phyloP scores from a whole-genome alignment of 345 rosid species.

The Luvunga scandens region DNA sequence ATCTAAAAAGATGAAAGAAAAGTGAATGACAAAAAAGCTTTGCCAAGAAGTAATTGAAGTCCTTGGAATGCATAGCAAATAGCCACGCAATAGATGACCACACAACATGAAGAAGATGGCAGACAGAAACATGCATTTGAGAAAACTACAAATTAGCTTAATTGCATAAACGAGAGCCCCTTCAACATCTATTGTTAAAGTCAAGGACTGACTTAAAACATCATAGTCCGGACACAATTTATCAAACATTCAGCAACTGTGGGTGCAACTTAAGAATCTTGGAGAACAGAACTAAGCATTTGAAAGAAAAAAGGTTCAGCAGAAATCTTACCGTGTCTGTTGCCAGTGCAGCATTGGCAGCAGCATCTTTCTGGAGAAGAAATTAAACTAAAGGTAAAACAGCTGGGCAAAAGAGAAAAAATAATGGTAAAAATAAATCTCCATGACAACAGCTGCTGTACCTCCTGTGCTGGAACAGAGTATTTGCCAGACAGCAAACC shows the following conservation, averaged over 20 bases:
- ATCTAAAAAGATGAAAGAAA: neutral
- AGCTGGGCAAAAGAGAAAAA: neutral
- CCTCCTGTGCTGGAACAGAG: slow-evolving; percentile 74
- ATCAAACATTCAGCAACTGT: neutral
- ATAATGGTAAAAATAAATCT: neutral
- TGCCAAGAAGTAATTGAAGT: neutral
- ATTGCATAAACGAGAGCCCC: neutral
- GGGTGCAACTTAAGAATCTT: neutral
- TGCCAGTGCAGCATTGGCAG: slow-evolving; percentile 27
- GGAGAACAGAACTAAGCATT: neutral
- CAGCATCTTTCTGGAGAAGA: slow-evolving; percentile 46
- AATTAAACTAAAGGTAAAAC: slow-evolving; percentile 11
- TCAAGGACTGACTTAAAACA: neutral
- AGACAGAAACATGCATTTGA: neutral
- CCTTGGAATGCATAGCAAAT: neutral
- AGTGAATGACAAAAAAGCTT: neutral
- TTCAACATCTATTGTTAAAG: neutral
- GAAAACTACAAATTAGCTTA: neutral
- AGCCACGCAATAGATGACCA: neutral
- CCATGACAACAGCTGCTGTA: slow-evolving; percentile 23
- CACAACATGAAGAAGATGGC: neutral
- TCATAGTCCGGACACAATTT: neutral
- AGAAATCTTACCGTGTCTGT: slow-evolving; percentile 47
- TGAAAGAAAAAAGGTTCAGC: neutral
- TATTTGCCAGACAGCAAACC: slow-evolving; percentile 95